Conservation (phyloP, 495 filamentous ascomycete species). For the Neurospora tetraspora region DNA sequence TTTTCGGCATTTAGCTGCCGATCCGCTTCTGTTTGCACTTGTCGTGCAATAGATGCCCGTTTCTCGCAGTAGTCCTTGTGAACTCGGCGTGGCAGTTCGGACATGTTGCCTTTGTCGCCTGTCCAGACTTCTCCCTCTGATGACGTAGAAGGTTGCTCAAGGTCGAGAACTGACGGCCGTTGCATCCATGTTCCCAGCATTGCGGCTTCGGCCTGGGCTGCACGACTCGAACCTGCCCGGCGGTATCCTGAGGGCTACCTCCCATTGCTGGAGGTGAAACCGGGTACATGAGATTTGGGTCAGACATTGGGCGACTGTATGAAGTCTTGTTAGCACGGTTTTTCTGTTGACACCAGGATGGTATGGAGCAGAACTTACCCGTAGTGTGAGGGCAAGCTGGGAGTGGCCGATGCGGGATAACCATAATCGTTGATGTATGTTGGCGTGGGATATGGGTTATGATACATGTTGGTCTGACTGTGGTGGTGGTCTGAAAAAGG, state of each 20-base stretch:
- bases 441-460: conserved; percentile 16
- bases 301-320: conserved; percentile 26
- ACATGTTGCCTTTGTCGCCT: conserved; percentile 75
- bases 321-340: conserved; percentile 9
- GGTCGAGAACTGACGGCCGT: conserved; percentile 86
- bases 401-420: conserved; percentile 27
- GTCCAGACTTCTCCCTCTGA: conserved; percentile 88
- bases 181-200: conserved; percentile 94
- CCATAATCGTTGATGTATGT: conserved; percentile 28
- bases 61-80: conserved; percentile 80
- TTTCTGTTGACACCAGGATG: neutral
- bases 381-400: conserved; percentile 35
- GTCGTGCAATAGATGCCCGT: conserved; percentile 78
- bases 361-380: conserved; percentile 21
- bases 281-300: conserved; percentile 35
- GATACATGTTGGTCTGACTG: conserved; percentile 26
- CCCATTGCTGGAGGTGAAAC: conserved; percentile 22
- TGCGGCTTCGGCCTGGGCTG: conserved; percentile 76
- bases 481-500: conserved; percentile 28
- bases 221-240: conserved; percentile 54
- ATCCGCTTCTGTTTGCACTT: conserved; percentile 69
- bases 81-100: conserved; percentile 86
- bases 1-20: conserved; percentile 14
- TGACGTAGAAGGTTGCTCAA: conserved; percentile 91
- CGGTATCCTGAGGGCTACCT: conserved; percentile 19